Evolutionary conservation across 2,329 filamentous ascomycete genomes (phyloP), one percentile per base, ranked within the genome.

Genomic region (Colletotrichum higginsianum): DNA sequence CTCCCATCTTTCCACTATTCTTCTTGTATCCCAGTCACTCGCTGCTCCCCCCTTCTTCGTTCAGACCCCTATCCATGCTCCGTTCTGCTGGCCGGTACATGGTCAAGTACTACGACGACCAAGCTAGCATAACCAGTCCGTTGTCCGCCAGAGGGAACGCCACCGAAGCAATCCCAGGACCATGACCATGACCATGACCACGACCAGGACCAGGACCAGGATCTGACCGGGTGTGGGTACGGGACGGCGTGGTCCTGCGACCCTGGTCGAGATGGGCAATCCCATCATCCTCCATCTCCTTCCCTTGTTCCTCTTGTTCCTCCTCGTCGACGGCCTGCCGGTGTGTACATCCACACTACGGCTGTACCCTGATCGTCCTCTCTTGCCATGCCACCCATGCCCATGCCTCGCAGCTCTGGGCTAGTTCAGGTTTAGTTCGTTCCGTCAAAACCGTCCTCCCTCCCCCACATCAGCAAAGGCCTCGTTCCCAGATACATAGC

Each of bases 391-490:
- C 75, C 76, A 81, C 79, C 78, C 80, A 77, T 78, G 79, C 77
- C 74, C 77, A 78, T 80, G 78, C 77, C 75, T 82, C 80, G 79
- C 81, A 79, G 81, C 76, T 77, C 76, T 76, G 77, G 76, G 75
- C 80, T 79, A 75, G 76, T 82, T 83, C 76, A 75, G 80, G 81
- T 77, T 79, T 83, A 83, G 82, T 77, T 73, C 74, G 74, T 73
- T 75, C 77, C 78, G 78, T 81, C 77, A 77, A 78, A 79, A 79
- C 78, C 77, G 75, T 76, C 77, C 73, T 69, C 64, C 72, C 61
- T 72, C 78, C 77, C 77, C 79, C 78, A 78, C 77, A 78, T 75
- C 75, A 75, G 76, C 75, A 77, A 76, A 76, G 78, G 71, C 72
- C 61, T 75, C 75, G 74, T 75, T 77, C 75, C 74, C 71, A 77